Evolutionary conservation across 2,329 filamentous ascomycete species (phyloP).

Genomic region (Claviceps sp.): DNA sequence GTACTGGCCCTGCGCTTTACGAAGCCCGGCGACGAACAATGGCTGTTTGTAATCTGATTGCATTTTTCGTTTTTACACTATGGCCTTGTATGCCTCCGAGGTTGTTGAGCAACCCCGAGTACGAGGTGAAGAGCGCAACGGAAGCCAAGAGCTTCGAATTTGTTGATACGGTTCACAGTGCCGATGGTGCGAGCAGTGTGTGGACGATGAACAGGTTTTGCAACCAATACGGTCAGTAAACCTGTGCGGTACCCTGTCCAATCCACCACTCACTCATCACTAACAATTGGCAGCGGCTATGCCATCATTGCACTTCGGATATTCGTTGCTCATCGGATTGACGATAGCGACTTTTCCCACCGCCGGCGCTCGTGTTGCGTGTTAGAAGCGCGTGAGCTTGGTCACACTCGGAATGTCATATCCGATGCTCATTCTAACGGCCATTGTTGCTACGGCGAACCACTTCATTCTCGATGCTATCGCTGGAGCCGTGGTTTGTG

Average conservation of each 20-base stretch:
- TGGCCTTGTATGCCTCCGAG: constrained; percentile 53
- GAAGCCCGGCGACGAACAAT: constrained; percentile 44
- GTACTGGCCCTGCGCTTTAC: constrained; percentile 34
- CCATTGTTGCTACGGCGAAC: constrained; percentile 59
- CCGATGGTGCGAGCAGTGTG: constrained; percentile 42
- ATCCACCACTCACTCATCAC: not conserved
- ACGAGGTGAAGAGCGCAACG: constrained; percentile 39
- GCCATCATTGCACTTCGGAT: constrained; percentile 65
- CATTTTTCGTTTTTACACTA: constrained; percentile 47
- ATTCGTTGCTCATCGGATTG: constrained; percentile 58
- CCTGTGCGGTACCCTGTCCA: not conserved
- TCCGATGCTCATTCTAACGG: constrained; percentile 49
- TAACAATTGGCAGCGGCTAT: constrained; percentile 43
- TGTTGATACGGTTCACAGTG: constrained; percentile 44
- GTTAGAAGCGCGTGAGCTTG: constrained; percentile 34
- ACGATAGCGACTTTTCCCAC: constrained; percentile 55
- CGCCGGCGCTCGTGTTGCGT: constrained; percentile 34
- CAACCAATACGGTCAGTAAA: constrained; percentile 53
- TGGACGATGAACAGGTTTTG: constrained; percentile 57
- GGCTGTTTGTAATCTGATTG: constrained; percentile 47
- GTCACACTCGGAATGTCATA: constrained; percentile 44
- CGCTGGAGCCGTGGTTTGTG: constrained; percentile 52
- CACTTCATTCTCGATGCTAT: constrained; percentile 62
- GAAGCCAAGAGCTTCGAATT: constrained; percentile 49
- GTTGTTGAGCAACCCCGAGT: constrained; percentile 41